These are phyloP conservation scores for Vitellaria paradoxa DNA, from an alignment of 179 eudicot species.

Conservation along the genomic window DNA sequence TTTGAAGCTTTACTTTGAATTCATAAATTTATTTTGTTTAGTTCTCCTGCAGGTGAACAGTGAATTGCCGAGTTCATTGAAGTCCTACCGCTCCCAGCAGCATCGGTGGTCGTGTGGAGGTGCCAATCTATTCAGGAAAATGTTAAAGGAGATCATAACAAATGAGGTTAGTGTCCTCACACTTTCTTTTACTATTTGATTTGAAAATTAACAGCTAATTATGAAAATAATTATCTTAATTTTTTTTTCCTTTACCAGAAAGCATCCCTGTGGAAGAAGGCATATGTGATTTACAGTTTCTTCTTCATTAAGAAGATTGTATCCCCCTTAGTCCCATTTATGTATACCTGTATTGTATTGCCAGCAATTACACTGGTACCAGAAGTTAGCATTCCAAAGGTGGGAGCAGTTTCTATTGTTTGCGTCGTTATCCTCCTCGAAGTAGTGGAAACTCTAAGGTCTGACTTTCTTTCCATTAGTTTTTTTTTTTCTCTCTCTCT, in stretches of 20 bases:
- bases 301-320: slow-evolving; percentile 48
- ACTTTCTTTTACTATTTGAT: neutral
- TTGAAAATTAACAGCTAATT: neutral
- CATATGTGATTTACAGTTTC: slow-evolving; percentile 47
- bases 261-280: slow-evolving; percentile 45
- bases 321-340: slow-evolving; percentile 42
- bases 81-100: slow-evolving; percentile 49
- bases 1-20: too few species aligned
- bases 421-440: slow-evolving; percentile 42
- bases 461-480: neutral
- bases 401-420: slow-evolving; percentile 48
- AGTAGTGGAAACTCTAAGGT: slow-evolving; percentile 55
- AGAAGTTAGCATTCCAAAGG: slow-evolving; percentile 40
- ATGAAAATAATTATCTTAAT: neutral
- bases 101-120: slow-evolving; percentile 64
- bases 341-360: slow-evolving; percentile 39
- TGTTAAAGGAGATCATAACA: slow-evolving; percentile 40
- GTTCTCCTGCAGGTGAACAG: slow-evolving; percentile 38
- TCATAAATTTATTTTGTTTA: too few species aligned
- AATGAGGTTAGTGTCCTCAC: slow-evolving; percentile 28
- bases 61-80: slow-evolving; percentile 50
- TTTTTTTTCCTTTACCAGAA: slow-evolving; percentile 26
- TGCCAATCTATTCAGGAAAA: slow-evolving; percentile 55
- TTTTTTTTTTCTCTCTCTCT: too few species aligned
- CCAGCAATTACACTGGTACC: slow-evolving; percentile 47